Evolutionary conservation across 805 yeast species (phyloP).

Genomic region (Ogataea sp.): DNA sequence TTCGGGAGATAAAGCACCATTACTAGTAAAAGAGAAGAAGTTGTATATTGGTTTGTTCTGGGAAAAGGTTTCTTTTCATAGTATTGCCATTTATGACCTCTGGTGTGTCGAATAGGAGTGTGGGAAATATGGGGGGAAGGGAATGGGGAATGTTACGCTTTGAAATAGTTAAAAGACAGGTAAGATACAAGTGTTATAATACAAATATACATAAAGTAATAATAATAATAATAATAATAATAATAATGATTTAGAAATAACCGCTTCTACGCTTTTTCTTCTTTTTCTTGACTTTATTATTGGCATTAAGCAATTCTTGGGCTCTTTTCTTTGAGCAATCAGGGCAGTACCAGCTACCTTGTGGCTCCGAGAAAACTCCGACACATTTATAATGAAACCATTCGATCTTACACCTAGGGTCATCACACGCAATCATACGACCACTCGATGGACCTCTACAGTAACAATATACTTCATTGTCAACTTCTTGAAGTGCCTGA

Average conservation of each 20-base stretch:
- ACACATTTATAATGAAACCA: conserved; percentile 98
- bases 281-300: conserved; percentile 5
- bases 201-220: not conserved
- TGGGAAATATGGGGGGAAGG: no score
- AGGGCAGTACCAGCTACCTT: conserved; percentile 91
- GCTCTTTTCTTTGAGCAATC: conserved; percentile 41
- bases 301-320: conserved; percentile 1
- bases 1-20: no score
- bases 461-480: conserved; percentile 32
- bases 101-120: no score
- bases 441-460: conserved; percentile 58
- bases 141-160: no score
- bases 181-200: not conserved
- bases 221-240: not conserved
- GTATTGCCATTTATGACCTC: no score
- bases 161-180: not conserved
- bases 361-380: conserved; percentile 80
- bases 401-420: conserved; percentile 76
- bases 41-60: no score
- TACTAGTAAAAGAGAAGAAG: no score
- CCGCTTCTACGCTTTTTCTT: conserved; percentile 5
- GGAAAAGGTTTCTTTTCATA: no score
- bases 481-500: no score
- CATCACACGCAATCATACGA: conserved; percentile 95
- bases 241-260: not conserved